These are phyloP conservation scores for Globisporangium yorkense DNA, from an alignment of 352 stramenopile species.

Conservation along the genomic window DNA sequence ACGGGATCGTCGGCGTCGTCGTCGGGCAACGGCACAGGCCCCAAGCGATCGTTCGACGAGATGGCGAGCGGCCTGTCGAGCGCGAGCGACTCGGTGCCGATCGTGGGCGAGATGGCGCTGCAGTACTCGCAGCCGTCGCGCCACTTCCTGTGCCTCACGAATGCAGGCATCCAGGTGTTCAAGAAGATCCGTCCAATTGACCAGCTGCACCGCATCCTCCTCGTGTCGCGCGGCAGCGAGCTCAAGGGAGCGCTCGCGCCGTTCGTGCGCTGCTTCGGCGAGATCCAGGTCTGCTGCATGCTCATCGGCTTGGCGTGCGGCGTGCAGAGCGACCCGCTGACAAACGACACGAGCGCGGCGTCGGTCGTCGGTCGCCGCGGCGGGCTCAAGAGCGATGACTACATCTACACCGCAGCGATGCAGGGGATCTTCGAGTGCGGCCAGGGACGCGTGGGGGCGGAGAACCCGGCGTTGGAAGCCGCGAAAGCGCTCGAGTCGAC, in stretches of 20 bases:
- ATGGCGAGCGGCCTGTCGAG: slow-evolving; percentile 43
- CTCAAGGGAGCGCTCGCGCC: slow-evolving; percentile 56
- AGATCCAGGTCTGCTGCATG: slow-evolving; percentile 86
- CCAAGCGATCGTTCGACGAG: slow-evolving; percentile 75
- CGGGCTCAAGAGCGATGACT: slow-evolving; percentile 68
- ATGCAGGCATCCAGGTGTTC: slow-evolving; percentile 83
- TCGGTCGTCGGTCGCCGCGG: slow-evolving; percentile 37
- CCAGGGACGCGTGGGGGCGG: slow-evolving; percentile 23
- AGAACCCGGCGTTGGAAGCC: slow-evolving; percentile 24
- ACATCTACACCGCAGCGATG: slow-evolving; percentile 72
- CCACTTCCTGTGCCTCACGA: slow-evolving; percentile 84
- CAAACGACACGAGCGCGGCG: slow-evolving; percentile 45
- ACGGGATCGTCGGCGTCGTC: slow-evolving; percentile 1
- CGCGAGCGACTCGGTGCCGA: slow-evolving; percentile 23
- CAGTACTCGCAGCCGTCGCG: slow-evolving; percentile 79
- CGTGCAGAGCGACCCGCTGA: slow-evolving; percentile 69
- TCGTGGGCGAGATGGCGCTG: slow-evolving; percentile 74
- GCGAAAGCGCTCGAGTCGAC: slow-evolving; percentile 18
- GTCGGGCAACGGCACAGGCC: slow-evolving; percentile 4
- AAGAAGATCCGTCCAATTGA: slow-evolving; percentile 89
- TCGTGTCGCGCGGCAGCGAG: slow-evolving; percentile 62
- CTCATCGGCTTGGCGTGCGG: slow-evolving; percentile 84
- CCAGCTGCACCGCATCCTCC: slow-evolving; percentile 71
- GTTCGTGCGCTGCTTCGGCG: slow-evolving; percentile 80
- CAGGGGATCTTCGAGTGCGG: slow-evolving; percentile 83